Evolutionary conservation across 2,329 filamentous ascomycete species (phyloP).

Genomic region (Penicillium corylophilum): DNA sequence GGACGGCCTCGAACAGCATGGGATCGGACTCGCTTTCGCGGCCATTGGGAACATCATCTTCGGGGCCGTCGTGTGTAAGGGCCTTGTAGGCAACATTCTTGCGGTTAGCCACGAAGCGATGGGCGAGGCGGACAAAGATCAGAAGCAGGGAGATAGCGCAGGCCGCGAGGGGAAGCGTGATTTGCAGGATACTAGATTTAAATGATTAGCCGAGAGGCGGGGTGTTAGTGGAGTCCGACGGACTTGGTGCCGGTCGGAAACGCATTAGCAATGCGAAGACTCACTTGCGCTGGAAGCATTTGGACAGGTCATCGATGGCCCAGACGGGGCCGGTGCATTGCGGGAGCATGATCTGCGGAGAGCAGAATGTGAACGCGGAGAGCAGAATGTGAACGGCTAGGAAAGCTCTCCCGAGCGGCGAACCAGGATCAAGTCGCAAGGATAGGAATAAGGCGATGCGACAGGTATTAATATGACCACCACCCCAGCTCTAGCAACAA

Average conservation of each 20-base stretch:
- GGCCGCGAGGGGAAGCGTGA: conserved; percentile 72
- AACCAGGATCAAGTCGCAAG: conserved; percentile 5
- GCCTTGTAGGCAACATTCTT: conserved; percentile 58
- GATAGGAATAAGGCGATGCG: conserved; percentile 7
- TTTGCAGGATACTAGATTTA: conserved; percentile 68
- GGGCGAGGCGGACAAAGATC: conserved; percentile 60
- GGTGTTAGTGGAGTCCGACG: neutral
- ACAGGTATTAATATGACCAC: conserved; percentile 2
- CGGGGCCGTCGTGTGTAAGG: conserved; percentile 33
- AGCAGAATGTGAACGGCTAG: conserved; percentile 10
- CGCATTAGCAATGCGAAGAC: conserved; percentile 17
- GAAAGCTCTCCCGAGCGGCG: conserved; percentile 12
- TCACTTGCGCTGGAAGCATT: conserved; percentile 60
- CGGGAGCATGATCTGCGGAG: conserved; percentile 49
- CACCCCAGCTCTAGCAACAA: conserved; percentile 17
- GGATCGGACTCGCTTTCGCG: conserved; percentile 55
- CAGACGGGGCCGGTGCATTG: conserved; percentile 59
- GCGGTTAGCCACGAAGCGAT: conserved; percentile 54
- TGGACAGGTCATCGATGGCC: conserved; percentile 61
- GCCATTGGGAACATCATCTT: conserved; percentile 57
- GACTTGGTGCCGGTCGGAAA: conserved; percentile 1
- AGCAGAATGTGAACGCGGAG: conserved; percentile 10
- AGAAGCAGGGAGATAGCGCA: conserved; percentile 69
- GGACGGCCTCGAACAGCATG: conserved; percentile 56
- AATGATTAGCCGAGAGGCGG: conserved; percentile 12